Evolutionary conservation across 352 stramenopile species (phyloP).

Genomic region (Plasmopara viticola): DNA sequence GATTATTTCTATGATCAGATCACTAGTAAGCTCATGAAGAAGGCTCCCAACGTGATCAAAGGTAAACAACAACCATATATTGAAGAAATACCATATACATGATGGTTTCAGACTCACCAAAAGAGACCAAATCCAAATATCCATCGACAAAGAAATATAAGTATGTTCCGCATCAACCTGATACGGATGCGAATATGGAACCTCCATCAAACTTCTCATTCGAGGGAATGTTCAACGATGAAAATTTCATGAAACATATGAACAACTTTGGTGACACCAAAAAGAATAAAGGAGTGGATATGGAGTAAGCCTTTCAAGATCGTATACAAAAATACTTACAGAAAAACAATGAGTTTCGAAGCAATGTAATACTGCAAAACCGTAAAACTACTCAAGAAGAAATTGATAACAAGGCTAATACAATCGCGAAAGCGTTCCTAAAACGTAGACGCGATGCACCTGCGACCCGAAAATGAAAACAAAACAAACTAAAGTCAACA

Average conservation of each 20-base stretch:
- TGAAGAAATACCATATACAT: too few species aligned
- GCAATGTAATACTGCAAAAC: neutral
- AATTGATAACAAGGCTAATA: neutral
- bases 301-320: conserved; percentile 1
- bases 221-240: neutral
- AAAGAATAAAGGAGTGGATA: neutral
- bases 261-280: conserved; percentile 2
- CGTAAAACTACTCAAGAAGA: neutral
- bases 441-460: conserved; percentile 2
- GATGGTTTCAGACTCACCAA: neutral
- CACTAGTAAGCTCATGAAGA: conserved; percentile 1
- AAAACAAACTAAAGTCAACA: neutral
- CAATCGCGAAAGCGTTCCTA: neutral
- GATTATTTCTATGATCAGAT: conserved; percentile 1
- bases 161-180: too few species aligned
- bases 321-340: neutral
- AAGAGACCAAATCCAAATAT: conserved; percentile 2
- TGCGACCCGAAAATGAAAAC: neutral
- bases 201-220: too few species aligned
- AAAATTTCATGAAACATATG: conserved; percentile 3
- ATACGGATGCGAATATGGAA: too few species aligned
- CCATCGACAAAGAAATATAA: neutral
- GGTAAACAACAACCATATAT: too few species aligned
- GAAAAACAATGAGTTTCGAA: conserved; percentile 1
- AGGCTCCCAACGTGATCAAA: neutral